Percentiles rank a stretch among this genome's conserved stretches.
Conservation (phyloP, 2,329 filamentous ascomycete species). For the Aspergillus novoparasiticus region DNA sequence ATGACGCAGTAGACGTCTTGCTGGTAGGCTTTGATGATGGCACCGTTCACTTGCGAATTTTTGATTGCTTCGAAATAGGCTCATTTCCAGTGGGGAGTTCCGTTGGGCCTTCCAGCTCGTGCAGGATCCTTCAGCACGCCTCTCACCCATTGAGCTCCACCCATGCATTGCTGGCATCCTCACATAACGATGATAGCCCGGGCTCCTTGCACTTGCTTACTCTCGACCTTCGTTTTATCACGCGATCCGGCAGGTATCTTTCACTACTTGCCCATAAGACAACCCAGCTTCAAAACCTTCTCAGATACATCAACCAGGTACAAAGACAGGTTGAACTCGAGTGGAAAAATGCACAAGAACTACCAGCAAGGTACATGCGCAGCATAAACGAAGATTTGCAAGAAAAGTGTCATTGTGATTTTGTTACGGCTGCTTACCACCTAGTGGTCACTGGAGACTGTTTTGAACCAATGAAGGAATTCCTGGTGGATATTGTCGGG, state of each 20-base stretch:
- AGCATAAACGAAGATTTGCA: slow-evolving; percentile 76
- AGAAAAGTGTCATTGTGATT: slow-evolving; percentile 63
- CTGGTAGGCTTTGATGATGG: slow-evolving; percentile 73
- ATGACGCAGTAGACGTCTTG: slow-evolving; percentile 77
- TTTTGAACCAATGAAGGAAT: slow-evolving; percentile 74
- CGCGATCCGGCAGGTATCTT: slow-evolving; percentile 72
- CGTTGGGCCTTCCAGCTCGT: slow-evolving; percentile 37
- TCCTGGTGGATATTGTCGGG: slow-evolving; percentile 80
- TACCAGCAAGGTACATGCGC: slow-evolving; percentile 75
- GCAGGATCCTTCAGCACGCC: slow-evolving; percentile 61
- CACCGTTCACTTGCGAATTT: slow-evolving; percentile 75
- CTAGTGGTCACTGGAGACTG: slow-evolving; percentile 82
- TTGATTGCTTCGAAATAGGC: slow-evolving; percentile 82
- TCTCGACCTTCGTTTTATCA: slow-evolving; percentile 81
- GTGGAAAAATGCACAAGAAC: slow-evolving; percentile 78
- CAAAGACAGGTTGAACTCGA: slow-evolving; percentile 78
- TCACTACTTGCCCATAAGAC: slow-evolving; percentile 84
- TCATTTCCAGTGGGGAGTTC: slow-evolving; percentile 47
- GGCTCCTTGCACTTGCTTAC: slow-evolving; percentile 64
- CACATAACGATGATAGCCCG: slow-evolving; percentile 36
- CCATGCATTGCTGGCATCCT: slow-evolving; percentile 66
- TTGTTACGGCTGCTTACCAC: slow-evolving; percentile 80
- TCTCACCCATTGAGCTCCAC: slow-evolving; percentile 76
- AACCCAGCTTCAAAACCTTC: slow-evolving; percentile 81
- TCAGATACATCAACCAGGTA: slow-evolving; percentile 81